phyloP scores from a whole-genome alignment of 176 grass and related monocot genomes.

The Musa itinerans region DNA sequence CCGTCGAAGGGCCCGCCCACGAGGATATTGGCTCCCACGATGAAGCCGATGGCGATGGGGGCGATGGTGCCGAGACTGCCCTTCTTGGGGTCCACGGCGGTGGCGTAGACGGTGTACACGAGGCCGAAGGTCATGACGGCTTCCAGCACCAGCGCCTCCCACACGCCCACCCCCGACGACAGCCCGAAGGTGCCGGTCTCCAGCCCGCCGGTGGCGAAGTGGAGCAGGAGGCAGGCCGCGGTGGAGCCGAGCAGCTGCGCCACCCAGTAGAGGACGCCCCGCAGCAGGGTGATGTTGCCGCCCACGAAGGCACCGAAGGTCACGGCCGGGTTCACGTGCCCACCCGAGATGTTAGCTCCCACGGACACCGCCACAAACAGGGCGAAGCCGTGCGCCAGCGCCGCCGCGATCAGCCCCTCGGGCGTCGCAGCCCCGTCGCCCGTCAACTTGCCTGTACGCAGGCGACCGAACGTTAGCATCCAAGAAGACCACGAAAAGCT shows the following conservation, averaged over 20 bases:
- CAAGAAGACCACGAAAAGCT: background rate
- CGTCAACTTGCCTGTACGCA: conserved; percentile 11
- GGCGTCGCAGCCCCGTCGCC: background rate
- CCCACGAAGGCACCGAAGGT: conserved; percentile 31
- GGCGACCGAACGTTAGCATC: too few relatives aligned
- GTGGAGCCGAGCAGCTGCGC: conserved; percentile 26
- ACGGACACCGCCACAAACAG: conserved; percentile 23
- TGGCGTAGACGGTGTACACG: conserved; percentile 3
- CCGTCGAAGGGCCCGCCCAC: conserved; percentile 6
- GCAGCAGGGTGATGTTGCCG: conserved; percentile 26
- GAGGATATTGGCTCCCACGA: conserved; percentile 7
- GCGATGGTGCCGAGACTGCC: background rate
- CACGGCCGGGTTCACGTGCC: conserved; percentile 31
- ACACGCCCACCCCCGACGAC: conserved; percentile 6
- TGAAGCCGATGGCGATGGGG: conserved; percentile 9
- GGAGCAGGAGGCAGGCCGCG: conserved; percentile 24
- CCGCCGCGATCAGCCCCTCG: conserved; percentile 15
- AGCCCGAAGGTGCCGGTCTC: conserved; percentile 12
- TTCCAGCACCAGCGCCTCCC: background rate
- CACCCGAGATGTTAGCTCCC: conserved; percentile 27
- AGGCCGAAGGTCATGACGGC: conserved; percentile 7
- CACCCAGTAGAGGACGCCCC: conserved; percentile 24
- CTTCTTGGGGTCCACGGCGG: conserved; percentile 4
- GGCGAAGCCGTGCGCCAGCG: conserved; percentile 24
- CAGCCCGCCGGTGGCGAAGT: conserved; percentile 12